Base-by-base conservation (phyloP, 2,329 filamentous ascomycete species). In the Neonectria coccinea region DNA sequence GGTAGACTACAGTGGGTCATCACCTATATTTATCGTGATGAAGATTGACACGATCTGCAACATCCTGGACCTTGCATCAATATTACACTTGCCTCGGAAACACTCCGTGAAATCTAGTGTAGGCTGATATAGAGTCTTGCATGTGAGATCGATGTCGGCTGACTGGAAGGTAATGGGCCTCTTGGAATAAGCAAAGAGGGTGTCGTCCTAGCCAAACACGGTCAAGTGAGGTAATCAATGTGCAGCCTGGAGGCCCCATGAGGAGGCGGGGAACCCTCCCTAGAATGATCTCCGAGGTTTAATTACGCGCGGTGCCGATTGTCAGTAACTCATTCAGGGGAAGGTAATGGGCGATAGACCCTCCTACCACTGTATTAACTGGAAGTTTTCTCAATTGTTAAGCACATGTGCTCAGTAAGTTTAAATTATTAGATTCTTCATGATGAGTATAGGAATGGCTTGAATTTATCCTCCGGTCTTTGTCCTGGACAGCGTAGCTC, bases 211-310 rank as follows among this genome's bases (percentile, higher is more conserved):
- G 47, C 16, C 25, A 18, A 50, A 18, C 16, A 11, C 31, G 47
- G 47, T 31, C 16, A 50, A 50, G 47, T 50, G 47, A 50, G 25
- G 47, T 50, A 27, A 50, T 50, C 14, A 29, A 18, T 7, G 27
- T 50, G 47, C 47, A 50, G 16, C 8, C 47, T 9, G n/a, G 27
- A n/a, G 2, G 47, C 7, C 29, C 10, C 47, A 5, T 9, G 25
- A 1, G 25, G 14, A 29, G 14, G 47, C 27, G 47, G 47, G 47
- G 47, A 50, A 31, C 47, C 47, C 12, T 27, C 47, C 47, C 12
- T 27, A 50, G 42, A 3, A 45, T 25, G 20, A 22, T 20, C 14
- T 22, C 10, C 36, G 36, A 45, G 11, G 18, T 22, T 10, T 22
- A 25, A 7, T 8, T 6, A 39, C 5, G n/a, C 36, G 3, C 14